Evolutionary conservation across 306 rosid genomes (phyloP).

Genomic region (Sicyos edulis): DNA sequence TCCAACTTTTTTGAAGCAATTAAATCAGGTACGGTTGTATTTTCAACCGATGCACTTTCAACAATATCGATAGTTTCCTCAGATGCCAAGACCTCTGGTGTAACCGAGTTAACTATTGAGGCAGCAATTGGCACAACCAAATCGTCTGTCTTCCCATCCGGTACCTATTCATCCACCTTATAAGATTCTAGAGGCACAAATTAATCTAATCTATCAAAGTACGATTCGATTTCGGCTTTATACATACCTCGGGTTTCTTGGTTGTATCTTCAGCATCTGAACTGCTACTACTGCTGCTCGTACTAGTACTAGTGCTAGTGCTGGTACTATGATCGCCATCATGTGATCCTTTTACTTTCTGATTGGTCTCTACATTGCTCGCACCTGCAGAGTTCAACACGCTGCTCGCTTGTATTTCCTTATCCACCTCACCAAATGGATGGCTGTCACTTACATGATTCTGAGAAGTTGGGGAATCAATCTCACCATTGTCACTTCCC

Average conservation of each 20-base stretch:
- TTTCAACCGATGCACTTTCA: constrained; percentile 17
- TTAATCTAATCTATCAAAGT: not conserved
- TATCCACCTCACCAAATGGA: constrained; percentile 35
- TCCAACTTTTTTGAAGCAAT: constrained; percentile 16
- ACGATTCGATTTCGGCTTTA: no score
- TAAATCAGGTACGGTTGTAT: not conserved
- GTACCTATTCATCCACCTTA: constrained; percentile 25
- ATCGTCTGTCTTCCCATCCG: constrained; percentile 18
- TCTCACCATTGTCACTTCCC: constrained; percentile 54
- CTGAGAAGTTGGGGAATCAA: constrained; percentile 34
- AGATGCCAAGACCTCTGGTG: constrained; percentile 5
- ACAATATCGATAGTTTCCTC: constrained; percentile 16
- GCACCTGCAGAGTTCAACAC: constrained; percentile 26
- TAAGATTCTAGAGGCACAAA: not conserved
- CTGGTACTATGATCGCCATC: constrained; percentile 11
- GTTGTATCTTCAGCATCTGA: constrained; percentile 33
- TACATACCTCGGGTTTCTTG: constrained; percentile 11
- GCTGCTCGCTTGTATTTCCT: constrained; percentile 16
- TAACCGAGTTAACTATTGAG: not conserved
- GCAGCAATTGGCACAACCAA: constrained; percentile 21
- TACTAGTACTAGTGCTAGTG: no score
- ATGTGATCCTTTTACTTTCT: constrained; percentile 5
- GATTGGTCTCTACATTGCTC: constrained; percentile 28
- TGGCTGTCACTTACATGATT: constrained; percentile 30
- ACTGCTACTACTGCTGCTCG: constrained; percentile 18